A percentile compares a stretch with the other conserved stretches of the same genome.
These are phyloP conservation scores for Cutaneotrichosporon sp. DNA, from an alignment of 1,284 basidiomycete genomes.

Conservation along the genomic window DNA sequence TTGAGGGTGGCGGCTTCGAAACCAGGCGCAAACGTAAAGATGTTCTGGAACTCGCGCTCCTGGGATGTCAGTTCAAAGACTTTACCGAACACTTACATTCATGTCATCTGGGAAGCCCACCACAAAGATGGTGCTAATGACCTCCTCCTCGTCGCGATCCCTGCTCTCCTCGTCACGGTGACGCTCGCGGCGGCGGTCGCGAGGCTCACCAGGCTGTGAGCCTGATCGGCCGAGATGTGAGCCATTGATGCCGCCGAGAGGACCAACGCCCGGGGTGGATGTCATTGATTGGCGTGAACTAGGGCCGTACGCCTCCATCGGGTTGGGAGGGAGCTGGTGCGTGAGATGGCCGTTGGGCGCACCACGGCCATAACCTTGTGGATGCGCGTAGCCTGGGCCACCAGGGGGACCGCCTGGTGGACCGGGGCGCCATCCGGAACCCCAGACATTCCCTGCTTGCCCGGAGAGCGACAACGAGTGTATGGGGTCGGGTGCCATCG, in stretches of 20 bases:
- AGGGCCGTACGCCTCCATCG: conserved; percentile 20
- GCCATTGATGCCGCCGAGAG: conserved; percentile 10
- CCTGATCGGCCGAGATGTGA: conserved; percentile 7
- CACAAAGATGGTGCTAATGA: conserved; percentile 97
- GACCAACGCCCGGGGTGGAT: conserved; percentile 14
- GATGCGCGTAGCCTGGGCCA: conserved; percentile 9
- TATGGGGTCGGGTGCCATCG: conserved; percentile 45
- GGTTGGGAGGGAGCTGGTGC: conserved; percentile 21
- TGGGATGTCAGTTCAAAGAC: conserved; percentile 39
- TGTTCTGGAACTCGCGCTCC: conserved; percentile 98
- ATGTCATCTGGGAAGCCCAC: conserved; percentile 99
- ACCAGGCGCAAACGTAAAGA: conserved; percentile 93
- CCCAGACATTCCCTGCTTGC: conserved; percentile 16
- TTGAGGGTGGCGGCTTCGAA: conserved; percentile 98
- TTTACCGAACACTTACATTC: conserved; percentile 61
- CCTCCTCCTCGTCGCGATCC: conserved; percentile 59
- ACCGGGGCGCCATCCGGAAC: conserved; percentile 17
- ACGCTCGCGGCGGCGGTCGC: conserved; percentile 18
- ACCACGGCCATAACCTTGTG: conserved; percentile 9
- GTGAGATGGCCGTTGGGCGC: conserved; percentile 20
- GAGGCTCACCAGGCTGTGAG: conserved; percentile 19
- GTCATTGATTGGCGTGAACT: conserved; percentile 22
- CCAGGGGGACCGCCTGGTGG: conserved; percentile 6
- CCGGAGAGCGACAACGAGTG: conserved; percentile 25
- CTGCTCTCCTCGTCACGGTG: conserved; percentile 28